Evolutionary conservation across 129 eudicot genomes (phyloP).

Genomic region (Dittrichia graveolens): DNA sequence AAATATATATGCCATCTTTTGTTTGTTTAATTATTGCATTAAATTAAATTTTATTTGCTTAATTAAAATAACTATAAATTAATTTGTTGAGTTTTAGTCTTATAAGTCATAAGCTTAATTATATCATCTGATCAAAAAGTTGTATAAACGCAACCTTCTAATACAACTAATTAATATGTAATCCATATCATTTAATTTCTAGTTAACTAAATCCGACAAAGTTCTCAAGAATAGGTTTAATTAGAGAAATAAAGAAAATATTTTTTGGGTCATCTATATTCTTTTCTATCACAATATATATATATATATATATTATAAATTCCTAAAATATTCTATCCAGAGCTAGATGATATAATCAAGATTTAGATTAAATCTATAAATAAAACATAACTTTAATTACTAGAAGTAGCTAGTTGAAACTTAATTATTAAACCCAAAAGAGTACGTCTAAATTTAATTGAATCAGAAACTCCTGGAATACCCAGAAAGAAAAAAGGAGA

Average conservation of each 20-base stretch:
- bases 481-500: no score
- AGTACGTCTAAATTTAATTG: neutral
- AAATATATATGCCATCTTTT: slow-evolving; percentile 27
- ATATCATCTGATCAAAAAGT: neutral
- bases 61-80: neutral
- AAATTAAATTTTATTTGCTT: neutral
- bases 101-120: slow-evolving; percentile 7
- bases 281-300: neutral
- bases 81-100: neutral
- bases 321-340: neutral
- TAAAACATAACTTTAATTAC: neutral
- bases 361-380: neutral
- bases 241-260: slow-evolving; percentile 2
- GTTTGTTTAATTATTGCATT: neutral
- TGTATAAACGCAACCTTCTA: slow-evolving; percentile 20
- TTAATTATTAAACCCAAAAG: neutral
- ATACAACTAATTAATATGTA: slow-evolving; percentile 18
- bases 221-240: neutral
- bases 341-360: neutral
- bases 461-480: no score
- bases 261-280: slow-evolving; percentile 22
- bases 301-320: no score
- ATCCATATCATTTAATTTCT: slow-evolving; percentile 20
- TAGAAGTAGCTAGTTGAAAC: neutral
- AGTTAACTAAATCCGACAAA: slow-evolving; percentile 16